Evolutionary conservation across 140 eudicot genomes (phyloP).

Genomic region (Anethum foeniculum): DNA sequence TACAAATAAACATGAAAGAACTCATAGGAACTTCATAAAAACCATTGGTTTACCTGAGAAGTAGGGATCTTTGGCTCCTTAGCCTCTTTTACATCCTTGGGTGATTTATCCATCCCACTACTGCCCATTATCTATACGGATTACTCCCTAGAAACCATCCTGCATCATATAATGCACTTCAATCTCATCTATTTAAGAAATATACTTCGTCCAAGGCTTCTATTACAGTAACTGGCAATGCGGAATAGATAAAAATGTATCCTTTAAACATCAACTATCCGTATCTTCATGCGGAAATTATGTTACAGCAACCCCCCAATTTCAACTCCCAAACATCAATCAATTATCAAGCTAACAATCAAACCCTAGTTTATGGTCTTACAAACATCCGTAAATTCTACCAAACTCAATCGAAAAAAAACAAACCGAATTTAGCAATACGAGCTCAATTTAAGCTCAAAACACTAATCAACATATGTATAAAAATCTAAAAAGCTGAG

Average conservation of each 20-base stretch:
- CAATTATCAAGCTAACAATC: background rate
- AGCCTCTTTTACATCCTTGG: conserved; percentile 55
- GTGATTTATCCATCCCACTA: conserved; percentile 62
- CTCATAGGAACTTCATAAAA: background rate
- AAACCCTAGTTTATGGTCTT: background rate
- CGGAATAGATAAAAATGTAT: background rate
- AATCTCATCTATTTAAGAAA: background rate
- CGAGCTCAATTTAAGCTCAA: background rate
- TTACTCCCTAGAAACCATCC: conserved; percentile 42
- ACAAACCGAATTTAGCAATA: background rate
- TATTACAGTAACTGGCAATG: background rate
- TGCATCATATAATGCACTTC: background rate
- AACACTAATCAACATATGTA: background rate
- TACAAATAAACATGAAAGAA: background rate
- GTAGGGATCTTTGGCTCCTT: conserved; percentile 60
- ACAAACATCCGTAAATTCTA: background rate
- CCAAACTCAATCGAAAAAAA: background rate
- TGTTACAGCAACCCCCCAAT: background rate
- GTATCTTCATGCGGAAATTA: background rate
- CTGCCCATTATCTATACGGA: conserved; percentile 61
- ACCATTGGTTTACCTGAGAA: conserved; percentile 41
- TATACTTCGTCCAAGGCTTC: background rate
- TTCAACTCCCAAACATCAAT: background rate
- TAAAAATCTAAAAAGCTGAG: background rate
- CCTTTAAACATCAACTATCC: background rate